Percentiles rank a stretch among this genome's conserved stretches.
Evolutionary conservation across 176 grass and related monocot species (phyloP).

Genomic region (Carex myosuroides): DNA sequence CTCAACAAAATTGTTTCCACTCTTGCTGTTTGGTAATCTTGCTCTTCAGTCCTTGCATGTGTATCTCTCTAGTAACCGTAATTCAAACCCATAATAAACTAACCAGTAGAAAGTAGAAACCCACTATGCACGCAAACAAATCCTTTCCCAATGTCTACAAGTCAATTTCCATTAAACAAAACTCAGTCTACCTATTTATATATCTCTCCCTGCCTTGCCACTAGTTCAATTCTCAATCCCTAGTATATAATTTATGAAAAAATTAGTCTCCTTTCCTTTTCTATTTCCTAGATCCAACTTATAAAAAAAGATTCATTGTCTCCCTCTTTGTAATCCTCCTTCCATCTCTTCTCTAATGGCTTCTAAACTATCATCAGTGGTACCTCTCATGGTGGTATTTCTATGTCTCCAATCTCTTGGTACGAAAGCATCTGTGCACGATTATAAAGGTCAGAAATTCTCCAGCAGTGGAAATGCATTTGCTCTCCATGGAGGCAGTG

Average conservation of each 20-base stretch:
- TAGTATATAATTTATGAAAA: background rate
- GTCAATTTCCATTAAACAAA: slow-evolving; percentile 9
- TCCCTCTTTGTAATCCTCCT: background rate
- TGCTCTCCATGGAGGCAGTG: slow-evolving; percentile 66
- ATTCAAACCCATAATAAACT: background rate
- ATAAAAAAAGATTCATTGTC: background rate
- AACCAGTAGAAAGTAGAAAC: background rate
- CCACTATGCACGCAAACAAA: background rate
- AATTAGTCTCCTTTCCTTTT: background rate
- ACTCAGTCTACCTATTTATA: background rate
- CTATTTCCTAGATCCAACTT: background rate
- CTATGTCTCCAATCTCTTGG: slow-evolving; percentile 19
- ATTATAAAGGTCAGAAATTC: slow-evolving; percentile 54
- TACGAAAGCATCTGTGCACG: slow-evolving; percentile 58
- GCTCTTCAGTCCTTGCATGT: background rate
- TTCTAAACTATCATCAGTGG: background rate
- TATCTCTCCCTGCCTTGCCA: background rate
- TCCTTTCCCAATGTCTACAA: background rate
- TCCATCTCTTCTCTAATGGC: slow-evolving; percentile 26
- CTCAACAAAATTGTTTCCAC: background rate
- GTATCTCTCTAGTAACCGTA: background rate
- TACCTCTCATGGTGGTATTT: background rate
- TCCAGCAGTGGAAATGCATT: slow-evolving; percentile 38
- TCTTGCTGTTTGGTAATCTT: background rate
- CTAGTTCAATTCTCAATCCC: slow-evolving; percentile 8